Conservation (phyloP, 2,329 filamentous ascomycete genomes). For the Sporothrix brunneoviolacea region DNA sequence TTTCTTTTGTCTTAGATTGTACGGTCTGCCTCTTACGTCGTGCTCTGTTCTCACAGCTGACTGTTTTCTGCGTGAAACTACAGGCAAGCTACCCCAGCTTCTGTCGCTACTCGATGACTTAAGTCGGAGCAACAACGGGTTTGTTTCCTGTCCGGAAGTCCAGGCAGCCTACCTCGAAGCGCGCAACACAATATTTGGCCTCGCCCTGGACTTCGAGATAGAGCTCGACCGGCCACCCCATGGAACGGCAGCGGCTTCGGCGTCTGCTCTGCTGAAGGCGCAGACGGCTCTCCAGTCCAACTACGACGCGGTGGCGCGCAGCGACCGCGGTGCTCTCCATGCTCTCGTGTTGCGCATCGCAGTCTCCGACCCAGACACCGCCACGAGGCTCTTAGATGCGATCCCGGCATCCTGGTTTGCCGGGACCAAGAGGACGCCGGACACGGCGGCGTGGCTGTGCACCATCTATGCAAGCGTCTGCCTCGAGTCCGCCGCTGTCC, state of each 20-base stretch:
- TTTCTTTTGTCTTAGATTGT: too few relatives aligned
- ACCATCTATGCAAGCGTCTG: slow-evolving; percentile 38
- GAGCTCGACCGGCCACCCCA: too few relatives aligned
- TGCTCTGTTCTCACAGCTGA: too few relatives aligned
- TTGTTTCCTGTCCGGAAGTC: slow-evolving; percentile 31
- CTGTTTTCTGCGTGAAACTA: neutral
- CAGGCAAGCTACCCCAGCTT: slow-evolving; percentile 7
- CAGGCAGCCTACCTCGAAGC: slow-evolving; percentile 41
- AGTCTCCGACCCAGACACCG: slow-evolving; percentile 34
- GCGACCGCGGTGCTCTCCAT: slow-evolving; percentile 19
- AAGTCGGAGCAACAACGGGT: slow-evolving; percentile 10
- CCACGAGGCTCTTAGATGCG: slow-evolving; percentile 34
- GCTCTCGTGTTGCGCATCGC: slow-evolving; percentile 32
- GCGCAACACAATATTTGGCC: slow-evolving; percentile 33
- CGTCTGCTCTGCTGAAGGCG: slow-evolving; percentile 32
- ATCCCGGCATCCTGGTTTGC: slow-evolving; percentile 27
- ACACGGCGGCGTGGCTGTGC: slow-evolving; percentile 30
- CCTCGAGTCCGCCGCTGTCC: slow-evolving; percentile 27
- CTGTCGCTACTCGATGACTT: slow-evolving; percentile 9
- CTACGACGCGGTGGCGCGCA: slow-evolving; percentile 24
- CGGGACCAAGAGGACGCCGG: slow-evolving; percentile 12
- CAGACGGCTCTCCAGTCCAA: slow-evolving; percentile 33
- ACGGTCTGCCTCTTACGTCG: neutral
- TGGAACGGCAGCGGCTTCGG: too few relatives aligned
- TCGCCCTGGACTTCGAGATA: slow-evolving; percentile 4